phyloP scores from a whole-genome alignment of 2,329 filamentous ascomycete genomes.

The Penicillium sp. region DNA sequence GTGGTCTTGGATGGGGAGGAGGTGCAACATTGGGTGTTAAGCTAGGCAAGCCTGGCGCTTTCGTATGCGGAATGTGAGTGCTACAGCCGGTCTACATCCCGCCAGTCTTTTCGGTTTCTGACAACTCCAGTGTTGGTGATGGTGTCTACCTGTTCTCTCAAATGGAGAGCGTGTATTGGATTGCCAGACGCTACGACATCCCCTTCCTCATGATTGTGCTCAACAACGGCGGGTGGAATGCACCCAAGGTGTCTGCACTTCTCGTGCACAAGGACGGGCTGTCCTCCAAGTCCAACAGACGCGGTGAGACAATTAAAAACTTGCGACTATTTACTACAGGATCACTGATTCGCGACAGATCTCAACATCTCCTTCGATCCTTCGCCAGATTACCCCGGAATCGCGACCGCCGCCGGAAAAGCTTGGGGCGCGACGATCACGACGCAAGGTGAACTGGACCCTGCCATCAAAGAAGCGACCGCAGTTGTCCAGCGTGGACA shows the following conservation, averaged over 20 bases:
- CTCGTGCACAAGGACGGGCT: conserved; percentile 64
- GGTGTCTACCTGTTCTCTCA: conserved; percentile 67
- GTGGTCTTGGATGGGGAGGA: conserved; percentile 76
- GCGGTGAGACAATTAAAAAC: conserved; percentile 2
- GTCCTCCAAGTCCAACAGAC: conserved; percentile 56
- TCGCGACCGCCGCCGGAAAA: conserved; percentile 63
- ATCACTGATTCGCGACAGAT: conserved; percentile 45
- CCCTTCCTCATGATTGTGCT: conserved; percentile 66
- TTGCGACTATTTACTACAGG: not conserved
- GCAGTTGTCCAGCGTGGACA: conserved; percentile 55
- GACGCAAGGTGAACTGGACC: conserved; percentile 55
- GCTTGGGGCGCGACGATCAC: conserved; percentile 55
- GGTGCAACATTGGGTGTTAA: conserved; percentile 74
- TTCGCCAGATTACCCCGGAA: conserved; percentile 65
- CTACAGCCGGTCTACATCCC: no score
- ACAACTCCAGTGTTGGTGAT: conserved; percentile 55
- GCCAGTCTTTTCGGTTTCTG: not conserved
- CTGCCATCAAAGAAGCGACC: conserved; percentile 56
- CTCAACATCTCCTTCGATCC: conserved; percentile 66
- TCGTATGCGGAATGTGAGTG: conserved; percentile 56
- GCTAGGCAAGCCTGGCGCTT: conserved; percentile 60
- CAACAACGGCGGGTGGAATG: conserved; percentile 68
- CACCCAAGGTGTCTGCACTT: conserved; percentile 54
- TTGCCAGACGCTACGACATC: conserved; percentile 63
- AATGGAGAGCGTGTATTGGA: conserved; percentile 68